phyloP scores from a whole-genome alignment of 176 grass and related monocot species.

The Eragrostis curvula region DNA sequence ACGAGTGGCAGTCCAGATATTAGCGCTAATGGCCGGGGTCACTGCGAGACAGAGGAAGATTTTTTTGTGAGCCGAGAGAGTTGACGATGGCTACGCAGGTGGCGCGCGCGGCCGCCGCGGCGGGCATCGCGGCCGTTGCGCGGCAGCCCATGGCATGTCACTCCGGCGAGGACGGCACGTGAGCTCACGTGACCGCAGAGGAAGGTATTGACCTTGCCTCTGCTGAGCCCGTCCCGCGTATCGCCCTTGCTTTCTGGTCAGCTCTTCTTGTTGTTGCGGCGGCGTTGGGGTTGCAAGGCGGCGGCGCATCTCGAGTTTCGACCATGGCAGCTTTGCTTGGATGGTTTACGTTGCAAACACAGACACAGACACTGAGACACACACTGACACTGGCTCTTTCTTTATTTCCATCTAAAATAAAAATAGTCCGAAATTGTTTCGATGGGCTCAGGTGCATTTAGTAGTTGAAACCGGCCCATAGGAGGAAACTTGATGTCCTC shows the following conservation, averaged over 20 bases:
- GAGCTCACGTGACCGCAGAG: constrained; percentile 12
- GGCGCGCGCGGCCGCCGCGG: constrained; percentile 41
- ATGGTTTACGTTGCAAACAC: too few species aligned
- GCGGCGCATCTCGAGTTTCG: not conserved
- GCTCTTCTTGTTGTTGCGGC: too few species aligned
- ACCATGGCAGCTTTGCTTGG: not conserved
- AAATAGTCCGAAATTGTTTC: too few species aligned
- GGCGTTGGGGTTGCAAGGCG: not conserved
- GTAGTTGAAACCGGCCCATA: too few species aligned
- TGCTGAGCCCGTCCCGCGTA: not conserved
- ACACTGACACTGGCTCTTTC: too few species aligned
- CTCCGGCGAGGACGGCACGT: constrained; percentile 41
- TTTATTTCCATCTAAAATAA: too few species aligned
- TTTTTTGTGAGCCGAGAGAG: not conserved
- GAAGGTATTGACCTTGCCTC: not conserved
- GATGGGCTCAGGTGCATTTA: too few species aligned
- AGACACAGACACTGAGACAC: too few species aligned
- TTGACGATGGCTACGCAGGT: constrained; percentile 26
- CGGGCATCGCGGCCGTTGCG: constrained; percentile 45
- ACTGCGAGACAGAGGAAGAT: not conserved
- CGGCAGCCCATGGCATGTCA: constrained; percentile 12
- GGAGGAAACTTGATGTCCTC: too few species aligned
- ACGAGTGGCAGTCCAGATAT: not conserved
- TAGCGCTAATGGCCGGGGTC: not conserved
- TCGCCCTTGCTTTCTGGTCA: not conserved